Base-by-base conservation (phyloP, 192 early-diverging fungal species). In the Cetraspora pellucida region DNA sequence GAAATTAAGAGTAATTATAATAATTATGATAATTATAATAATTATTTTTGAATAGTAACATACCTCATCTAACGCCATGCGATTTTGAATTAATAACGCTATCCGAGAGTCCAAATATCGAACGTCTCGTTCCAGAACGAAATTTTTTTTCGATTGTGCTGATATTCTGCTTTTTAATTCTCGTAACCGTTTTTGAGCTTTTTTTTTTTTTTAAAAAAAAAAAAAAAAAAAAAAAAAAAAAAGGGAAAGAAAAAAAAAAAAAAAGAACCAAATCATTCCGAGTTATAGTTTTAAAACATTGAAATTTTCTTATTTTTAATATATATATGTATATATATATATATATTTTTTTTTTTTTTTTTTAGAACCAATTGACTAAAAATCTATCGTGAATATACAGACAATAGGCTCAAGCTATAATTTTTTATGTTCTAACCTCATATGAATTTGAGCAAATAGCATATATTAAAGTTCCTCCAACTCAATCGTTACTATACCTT, bases 121-220 rank as follows among this genome's bases (percentile, higher is more conserved):
- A 54, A 96, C 95, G 84, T 97, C 96, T 63, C 94, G 86, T 77
- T 97, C 96, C 10, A 96, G 88, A 76, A 95, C 82, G 87, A 97
- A 97, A 85, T 97, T 97, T 80, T 93, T 95, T 82, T 97, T 97
- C 14, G 94, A 95, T 82, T 97, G 96, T 19, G 90, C 81, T n/a
- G 96, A 97, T 58, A 97, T 96, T 58, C 91, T 88, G 46, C 89
- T 84, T 82, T 97, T 97, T 55, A 97, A 84, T 72, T 95, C 94
- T 47, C 94, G 86, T 58, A 97, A 86, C 17, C 87, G 86, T 69
- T 91, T 88, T 82, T 97, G 96, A 7, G 94, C 96, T 93, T 63
- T 43, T 66, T 17, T 92, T 63, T 43, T 66, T 17, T 28, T 37
- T 14, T 58, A 72, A 75, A 74, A 23, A 74, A 61, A 52, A 77